Evolutionary conservation across 2,329 filamentous ascomycete genomes (phyloP).

Genomic region (Claviceps pazoutovae): DNA sequence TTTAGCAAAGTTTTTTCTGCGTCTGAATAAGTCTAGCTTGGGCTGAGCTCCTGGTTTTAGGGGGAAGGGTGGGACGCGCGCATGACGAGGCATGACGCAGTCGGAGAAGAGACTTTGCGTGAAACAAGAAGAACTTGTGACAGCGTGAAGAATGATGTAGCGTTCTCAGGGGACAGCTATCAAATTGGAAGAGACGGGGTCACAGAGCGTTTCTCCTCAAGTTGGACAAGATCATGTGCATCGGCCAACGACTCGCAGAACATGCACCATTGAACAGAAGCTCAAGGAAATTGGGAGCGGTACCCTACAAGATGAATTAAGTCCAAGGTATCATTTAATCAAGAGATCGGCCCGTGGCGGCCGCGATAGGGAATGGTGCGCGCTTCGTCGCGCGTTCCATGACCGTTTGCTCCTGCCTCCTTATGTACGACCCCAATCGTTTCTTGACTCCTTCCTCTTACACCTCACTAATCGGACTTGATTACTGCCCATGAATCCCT

Average conservation of each 20-base stretch:
- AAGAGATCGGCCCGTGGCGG: neutral
- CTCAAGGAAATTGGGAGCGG: neutral
- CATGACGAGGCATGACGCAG: neutral
- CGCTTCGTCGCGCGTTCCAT: neutral
- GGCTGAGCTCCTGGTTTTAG: neutral
- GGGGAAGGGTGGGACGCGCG: no score
- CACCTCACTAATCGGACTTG: neutral
- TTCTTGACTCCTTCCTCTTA: slow-evolving; percentile 1
- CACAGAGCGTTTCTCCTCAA: neutral
- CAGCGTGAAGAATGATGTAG: neutral
- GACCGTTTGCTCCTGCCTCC: slow-evolving; percentile 2
- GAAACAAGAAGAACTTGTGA: neutral
- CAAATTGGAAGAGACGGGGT: neutral
- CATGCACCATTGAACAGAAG: neutral
- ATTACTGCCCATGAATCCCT: neutral
- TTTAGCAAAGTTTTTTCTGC: slow-evolving; percentile 28
- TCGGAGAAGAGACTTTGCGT: neutral
- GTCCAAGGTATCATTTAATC: neutral
- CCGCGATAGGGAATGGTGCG: neutral
- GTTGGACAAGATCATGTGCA: neutral
- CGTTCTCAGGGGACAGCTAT: neutral
- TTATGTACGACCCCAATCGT: slow-evolving; percentile 3
- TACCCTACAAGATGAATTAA: no score
- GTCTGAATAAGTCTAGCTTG: neutral
- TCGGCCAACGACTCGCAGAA: neutral